Evolutionary conservation across 2,329 filamentous ascomycete species (phyloP).

Genomic region (Annulohypoxylon truncatum): DNA sequence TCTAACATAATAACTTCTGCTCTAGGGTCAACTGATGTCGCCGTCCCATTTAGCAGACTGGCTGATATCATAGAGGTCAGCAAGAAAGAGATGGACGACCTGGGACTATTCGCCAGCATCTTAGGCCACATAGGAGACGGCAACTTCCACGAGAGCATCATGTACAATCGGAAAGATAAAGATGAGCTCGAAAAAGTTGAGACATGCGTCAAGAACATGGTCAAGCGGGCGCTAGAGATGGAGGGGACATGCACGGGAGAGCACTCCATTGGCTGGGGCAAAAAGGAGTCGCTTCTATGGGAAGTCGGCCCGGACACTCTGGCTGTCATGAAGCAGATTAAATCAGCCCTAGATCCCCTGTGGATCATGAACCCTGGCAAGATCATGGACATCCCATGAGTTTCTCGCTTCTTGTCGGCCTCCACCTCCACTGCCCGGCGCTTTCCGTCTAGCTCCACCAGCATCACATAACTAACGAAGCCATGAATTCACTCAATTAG

Average conservation of each 20-base stretch:
- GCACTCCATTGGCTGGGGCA: slow-evolving; percentile 86
- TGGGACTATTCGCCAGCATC: slow-evolving; percentile 88
- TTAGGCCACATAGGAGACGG: slow-evolving; percentile 93
- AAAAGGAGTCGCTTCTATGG: slow-evolving; percentile 81
- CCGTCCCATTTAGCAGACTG: slow-evolving; percentile 80
- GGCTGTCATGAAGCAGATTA: slow-evolving; percentile 85
- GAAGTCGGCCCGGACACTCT: slow-evolving; percentile 86
- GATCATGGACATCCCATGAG: slow-evolving; percentile 78
- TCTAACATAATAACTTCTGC: not conserved
- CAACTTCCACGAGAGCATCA: slow-evolving; percentile 93
- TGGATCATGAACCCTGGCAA: slow-evolving; percentile 95
- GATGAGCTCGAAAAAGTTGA: slow-evolving; percentile 81
- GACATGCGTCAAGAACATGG: slow-evolving; percentile 88
- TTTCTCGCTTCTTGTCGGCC: not conserved
- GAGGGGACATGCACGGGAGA: slow-evolving; percentile 93
- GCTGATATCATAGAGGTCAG: slow-evolving; percentile 83
- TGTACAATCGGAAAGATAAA: slow-evolving; percentile 79
- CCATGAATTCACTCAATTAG: not conserved
- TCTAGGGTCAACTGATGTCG: slow-evolving; percentile 82
- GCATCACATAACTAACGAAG: not conserved
- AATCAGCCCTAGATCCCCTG: slow-evolving; percentile 81
- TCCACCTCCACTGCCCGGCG: no score
- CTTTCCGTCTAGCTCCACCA: not conserved
- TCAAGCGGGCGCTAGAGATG: slow-evolving; percentile 90
- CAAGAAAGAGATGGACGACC: slow-evolving; percentile 87